Evolutionary conservation across 164 flowering plant genomes (phyloP).

Genomic region (Umbellularia californica): DNA sequence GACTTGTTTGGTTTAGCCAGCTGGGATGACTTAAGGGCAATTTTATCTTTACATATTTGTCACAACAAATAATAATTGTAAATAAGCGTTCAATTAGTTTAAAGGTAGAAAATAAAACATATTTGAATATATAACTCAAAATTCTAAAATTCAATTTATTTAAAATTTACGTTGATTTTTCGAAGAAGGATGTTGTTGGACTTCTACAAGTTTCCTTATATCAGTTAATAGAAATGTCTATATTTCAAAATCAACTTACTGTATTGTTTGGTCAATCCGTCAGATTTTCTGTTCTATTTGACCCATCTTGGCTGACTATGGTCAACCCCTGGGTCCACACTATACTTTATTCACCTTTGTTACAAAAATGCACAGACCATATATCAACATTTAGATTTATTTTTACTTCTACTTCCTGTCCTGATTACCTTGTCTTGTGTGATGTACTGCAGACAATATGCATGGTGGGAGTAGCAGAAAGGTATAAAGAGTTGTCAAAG

Average conservation of each 20-base stretch:
- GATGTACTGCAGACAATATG: constrained; percentile 70
- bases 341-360: too few relatives aligned
- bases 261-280: not conserved
- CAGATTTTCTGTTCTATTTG: not conserved
- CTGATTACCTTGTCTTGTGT: not conserved
- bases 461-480: constrained; percentile 76
- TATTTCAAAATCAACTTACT: too few relatives aligned
- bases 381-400: not conserved
- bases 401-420: not conserved
- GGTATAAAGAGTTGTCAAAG: constrained; percentile 86
- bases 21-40: too few relatives aligned
- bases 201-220: not conserved
- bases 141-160: too few relatives aligned
- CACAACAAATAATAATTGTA: too few relatives aligned
- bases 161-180: too few relatives aligned
- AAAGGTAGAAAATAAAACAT: too few relatives aligned
- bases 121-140: too few relatives aligned
- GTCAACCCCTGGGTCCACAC: not conserved
- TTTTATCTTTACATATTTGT: too few relatives aligned
- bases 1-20: too few relatives aligned
- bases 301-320: not conserved
- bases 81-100: too few relatives aligned
- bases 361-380: not conserved
- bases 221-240: not conserved
- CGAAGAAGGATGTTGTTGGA: too few relatives aligned